Evolutionary conservation across 106 monocot species (phyloP).

Genomic region (Dendrobium nobile): DNA sequence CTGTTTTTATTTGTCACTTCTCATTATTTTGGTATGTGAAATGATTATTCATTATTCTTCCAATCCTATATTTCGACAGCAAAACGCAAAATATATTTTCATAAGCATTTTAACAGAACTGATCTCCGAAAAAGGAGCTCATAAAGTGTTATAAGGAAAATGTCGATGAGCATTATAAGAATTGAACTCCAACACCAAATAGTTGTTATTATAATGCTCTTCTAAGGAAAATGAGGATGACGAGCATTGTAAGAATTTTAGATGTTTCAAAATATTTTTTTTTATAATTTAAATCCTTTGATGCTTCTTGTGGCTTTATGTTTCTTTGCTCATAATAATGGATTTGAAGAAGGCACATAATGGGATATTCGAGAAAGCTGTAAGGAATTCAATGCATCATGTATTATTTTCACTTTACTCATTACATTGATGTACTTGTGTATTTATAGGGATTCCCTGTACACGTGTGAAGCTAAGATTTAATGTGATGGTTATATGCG

Average conservation of each 20-base stretch:
- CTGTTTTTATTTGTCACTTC: neutral
- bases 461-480: no score
- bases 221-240: neutral
- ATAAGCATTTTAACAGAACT: neutral
- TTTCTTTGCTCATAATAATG: no score
- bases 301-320: no score
- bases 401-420: no score
- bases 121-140: neutral
- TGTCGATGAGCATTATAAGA: neutral
- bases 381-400: no score
- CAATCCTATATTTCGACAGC: neutral
- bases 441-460: no score
- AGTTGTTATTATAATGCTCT: neutral
- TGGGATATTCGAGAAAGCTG: no score
- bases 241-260: neutral
- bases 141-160: neutral
- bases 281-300: neutral
- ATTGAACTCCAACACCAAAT: neutral
- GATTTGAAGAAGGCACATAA: no score
- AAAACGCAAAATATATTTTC: neutral
- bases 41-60: neutral
- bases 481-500: no score
- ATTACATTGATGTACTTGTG: no score
- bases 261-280: neutral
- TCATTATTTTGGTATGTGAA: constrained; percentile 1